These are phyloP conservation scores for Vigna hirtella DNA, from an alignment of 306 rosid genomes.

Conservation along the genomic window DNA sequence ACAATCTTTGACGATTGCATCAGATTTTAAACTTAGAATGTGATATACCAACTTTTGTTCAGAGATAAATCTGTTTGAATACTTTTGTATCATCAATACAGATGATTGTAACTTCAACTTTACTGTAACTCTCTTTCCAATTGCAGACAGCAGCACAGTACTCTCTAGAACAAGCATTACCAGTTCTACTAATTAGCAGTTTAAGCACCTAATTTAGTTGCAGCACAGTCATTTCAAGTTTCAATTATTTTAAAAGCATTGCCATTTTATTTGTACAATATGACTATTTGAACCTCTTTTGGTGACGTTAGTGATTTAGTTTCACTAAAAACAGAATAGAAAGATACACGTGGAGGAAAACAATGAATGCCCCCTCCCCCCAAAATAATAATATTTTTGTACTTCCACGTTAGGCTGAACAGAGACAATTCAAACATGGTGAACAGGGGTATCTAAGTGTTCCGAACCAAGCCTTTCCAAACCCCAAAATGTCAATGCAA, in stretches of 20 bases:
- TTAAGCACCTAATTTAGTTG: neutral
- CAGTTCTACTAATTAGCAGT: neutral
- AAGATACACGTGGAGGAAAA: neutral
- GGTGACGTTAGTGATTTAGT: neutral
- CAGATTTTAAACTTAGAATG: slow-evolving; percentile 17
- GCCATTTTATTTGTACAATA: neutral
- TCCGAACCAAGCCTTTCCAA: slow-evolving; percentile 1
- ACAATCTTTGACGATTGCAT: slow-evolving; percentile 51
- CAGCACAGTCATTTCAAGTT: too few species aligned
- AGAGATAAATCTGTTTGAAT: neutral
- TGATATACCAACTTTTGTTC: slow-evolving; percentile 6
- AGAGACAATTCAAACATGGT: slow-evolving; percentile 18
- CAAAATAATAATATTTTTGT: neutral
- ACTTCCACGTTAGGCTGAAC: neutral
- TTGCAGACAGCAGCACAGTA: slow-evolving; percentile 3
- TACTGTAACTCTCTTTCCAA: slow-evolving; percentile 22
- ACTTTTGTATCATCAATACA: slow-evolving; percentile 21
- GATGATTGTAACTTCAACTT: neutral
- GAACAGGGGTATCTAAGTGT: neutral
- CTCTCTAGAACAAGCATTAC: slow-evolving; percentile 9
- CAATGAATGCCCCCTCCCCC: neutral
- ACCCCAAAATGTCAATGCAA: slow-evolving; percentile 31
- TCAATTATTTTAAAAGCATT: neutral
- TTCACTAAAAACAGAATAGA: neutral
- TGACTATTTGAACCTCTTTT: neutral